These are phyloP conservation scores for Centaurea solstitialis DNA, from an alignment of 129 eudicot genomes.

Conservation along the genomic window DNA sequence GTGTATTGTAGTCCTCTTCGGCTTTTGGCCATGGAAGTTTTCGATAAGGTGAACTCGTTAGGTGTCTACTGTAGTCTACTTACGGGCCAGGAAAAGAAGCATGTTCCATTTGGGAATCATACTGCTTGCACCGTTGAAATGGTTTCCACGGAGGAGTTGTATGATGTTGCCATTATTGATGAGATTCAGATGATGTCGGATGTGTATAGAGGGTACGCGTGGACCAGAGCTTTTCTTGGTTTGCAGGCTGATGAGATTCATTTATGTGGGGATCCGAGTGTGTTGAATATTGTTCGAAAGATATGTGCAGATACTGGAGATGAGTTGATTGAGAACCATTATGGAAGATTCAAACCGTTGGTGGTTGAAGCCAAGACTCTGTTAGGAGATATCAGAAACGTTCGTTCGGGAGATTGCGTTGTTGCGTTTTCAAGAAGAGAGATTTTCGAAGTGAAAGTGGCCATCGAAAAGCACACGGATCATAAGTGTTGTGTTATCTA, in stretches of 20 bases:
- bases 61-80: conserved; percentile 93
- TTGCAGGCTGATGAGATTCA: conserved; percentile 94
- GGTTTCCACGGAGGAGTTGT: conserved; percentile 81
- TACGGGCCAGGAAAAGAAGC: conserved; percentile 91
- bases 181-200: conserved; percentile 99
- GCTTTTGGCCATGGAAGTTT: conserved; percentile 98
- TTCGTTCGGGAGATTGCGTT: conserved; percentile 89
- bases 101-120: conserved; percentile 81
- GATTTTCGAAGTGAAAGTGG: conserved; percentile 88
- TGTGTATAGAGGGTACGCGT: conserved; percentile 76
- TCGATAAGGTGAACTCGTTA: conserved; percentile 75
- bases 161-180: conserved; percentile 94
- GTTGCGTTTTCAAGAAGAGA: conserved; percentile 97
- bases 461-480: conserved; percentile 79
- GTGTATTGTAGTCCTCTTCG: conserved; percentile 96
- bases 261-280: conserved; percentile 98
- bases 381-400: conserved; percentile 76
- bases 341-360: conserved; percentile 83
- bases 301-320: conserved; percentile 88
- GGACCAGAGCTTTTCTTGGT: conserved; percentile 99
- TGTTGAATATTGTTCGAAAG: conserved; percentile 60
- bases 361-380: conserved; percentile 98
- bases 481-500: conserved; percentile 93
- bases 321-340: conserved; percentile 77
- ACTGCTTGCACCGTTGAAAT: conserved; percentile 96